Base-by-base conservation (phyloP, 2,329 filamentous ascomycete species). In the Curvularia hawaiiensis region DNA sequence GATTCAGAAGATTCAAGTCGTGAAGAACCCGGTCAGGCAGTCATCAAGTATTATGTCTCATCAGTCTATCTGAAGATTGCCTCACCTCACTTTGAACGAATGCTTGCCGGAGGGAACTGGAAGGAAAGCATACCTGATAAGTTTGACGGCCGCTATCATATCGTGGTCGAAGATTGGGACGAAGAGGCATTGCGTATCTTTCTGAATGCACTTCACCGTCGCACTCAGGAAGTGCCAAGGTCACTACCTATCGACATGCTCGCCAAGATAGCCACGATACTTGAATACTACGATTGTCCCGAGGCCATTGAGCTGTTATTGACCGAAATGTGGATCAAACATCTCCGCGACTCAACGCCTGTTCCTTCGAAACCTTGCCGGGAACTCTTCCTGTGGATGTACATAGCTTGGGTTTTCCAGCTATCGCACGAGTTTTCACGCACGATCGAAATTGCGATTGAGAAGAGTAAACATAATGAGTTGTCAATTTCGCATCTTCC, bases 191-290 rank as follows among this genome's bases (percentile, higher is more conserved):
- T 82, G 5, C 64, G 74, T 14, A 76, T 78, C 14, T 60, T 82
- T 1, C 65, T 83, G 51, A 76, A 80, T 56, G 77, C 79, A 16
- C 67, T 83, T n/a, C 81, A 83, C 65, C 69, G 77, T 51, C 74
- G 73, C 3, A 74, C 68, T 9, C 59, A 68, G 31, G 71, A 77
- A 38, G 72, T 83, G 8, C 80, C 79, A 0, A 64, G 18, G 5
- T 0, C 10, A 2, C 31, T 28, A 1, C 3, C 6, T 18, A 20
- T 55, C 5, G 31, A 39, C 6, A 44, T 40, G 10, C n/a, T 55
- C 4, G 31, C 53, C 6, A 55, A 51, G 11, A 7, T 55, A 0
- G 53, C 30, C 1, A 8, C 46, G 4, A 24, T 55, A 8, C 0
- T 51, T 16, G 47, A 55, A 16, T 51, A 40, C 16, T 51, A 51